Base-by-base conservation (phyloP, 441 rosid genomes). In the Kokia cookei region DNA sequence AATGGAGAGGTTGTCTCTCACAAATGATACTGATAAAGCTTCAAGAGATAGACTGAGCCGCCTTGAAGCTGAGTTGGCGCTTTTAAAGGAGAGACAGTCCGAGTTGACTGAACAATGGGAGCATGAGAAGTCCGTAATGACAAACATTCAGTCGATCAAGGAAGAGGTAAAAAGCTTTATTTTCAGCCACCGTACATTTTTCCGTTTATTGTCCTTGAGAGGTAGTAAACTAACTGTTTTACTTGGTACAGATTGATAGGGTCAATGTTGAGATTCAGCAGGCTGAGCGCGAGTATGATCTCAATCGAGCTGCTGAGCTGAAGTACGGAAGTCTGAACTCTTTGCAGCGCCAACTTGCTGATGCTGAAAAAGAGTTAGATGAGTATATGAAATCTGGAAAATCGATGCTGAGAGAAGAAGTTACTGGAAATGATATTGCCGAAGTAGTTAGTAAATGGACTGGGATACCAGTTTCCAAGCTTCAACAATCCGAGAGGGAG, bases 391-490 rank as follows among this genome's bases (percentile, higher is more conserved):
- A 81, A 45, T 93, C 99, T 2, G 98, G 98, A 42, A 96, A 93
- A 78, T 93, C 99, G 50, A 90, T 96, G 96, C 81, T 93, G 69
- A 89, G 98, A 75, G 98, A 93, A 86, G 98, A 95, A 86, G 99
- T 95, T 57, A 87, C 91, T 2, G 99, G 94, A 55, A 87, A 83
- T 57, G 99, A 95, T 70, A 93, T 93, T 55, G 98, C 98, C 10
- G 99, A 95, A 84, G 83, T 93, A 68, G 96, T 95, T 40, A 90
- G 98, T 71, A 95, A 89, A 76, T 95, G 99, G 99, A 95, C 99
- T 1, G 99, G 99, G 47, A 93, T 95, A 71, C 99, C 99, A 0
- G 84, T 95, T 14, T 91, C 97, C 26, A 95, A 95, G 79, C 98
- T 95, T 74, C 93, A 95, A 72, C 99, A 93, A 70, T 89, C 99